Evolutionary conservation across 352 stramenopile genomes (phyloP), one percentile per base, ranked within the genome.

Genomic region (Phytophthora pseudosyringae): DNA sequence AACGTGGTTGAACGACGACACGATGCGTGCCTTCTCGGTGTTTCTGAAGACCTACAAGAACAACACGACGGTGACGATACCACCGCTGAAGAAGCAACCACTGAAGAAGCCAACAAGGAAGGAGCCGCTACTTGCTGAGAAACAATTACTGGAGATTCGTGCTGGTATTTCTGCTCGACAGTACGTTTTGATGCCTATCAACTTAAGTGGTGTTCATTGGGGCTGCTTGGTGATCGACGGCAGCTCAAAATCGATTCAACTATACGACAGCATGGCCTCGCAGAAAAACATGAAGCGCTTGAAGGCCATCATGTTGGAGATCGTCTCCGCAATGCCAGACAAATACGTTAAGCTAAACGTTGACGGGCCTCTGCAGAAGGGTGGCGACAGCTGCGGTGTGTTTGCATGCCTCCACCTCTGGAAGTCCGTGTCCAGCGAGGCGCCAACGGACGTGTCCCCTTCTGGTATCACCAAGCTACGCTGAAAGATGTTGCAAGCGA

Each of bases 331-430:
- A 31, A 9, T 59, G 38, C 38, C 18, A n/a, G 52, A 43, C 31
- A 50, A 12, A 8, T 50, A 59, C 38, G 29, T 4, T 8, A 8
- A 41, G 26, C 1, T 35, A 9, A 47, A 28, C 21, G 8, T 36
- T 47, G 38, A 43, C 3, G 13, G 11, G 10, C 52, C 52, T 39
- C 28, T 18, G 38, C 28, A 59, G 43, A 51, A 29, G 6, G 53
- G 45, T 44, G 7, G 43, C 18, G 29, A 61, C 29, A 61, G 53
- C 40, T 62, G 54, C 21, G 54, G 54, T 7, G 41, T 62, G 5
- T 7, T 53, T 39, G 54, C 15, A n/a, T 46, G 41, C n/a, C 38
- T 49, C 5, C n/a, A 40, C 28, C 10, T 59, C 13, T 59, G 29
- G 51, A 59, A 49, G 38, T 28, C 9, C 28, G 38, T 49, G 50